Evolutionary conservation across 192 early-diverging fungal species (phyloP).

Genomic region (Coemansia furcata): DNA sequence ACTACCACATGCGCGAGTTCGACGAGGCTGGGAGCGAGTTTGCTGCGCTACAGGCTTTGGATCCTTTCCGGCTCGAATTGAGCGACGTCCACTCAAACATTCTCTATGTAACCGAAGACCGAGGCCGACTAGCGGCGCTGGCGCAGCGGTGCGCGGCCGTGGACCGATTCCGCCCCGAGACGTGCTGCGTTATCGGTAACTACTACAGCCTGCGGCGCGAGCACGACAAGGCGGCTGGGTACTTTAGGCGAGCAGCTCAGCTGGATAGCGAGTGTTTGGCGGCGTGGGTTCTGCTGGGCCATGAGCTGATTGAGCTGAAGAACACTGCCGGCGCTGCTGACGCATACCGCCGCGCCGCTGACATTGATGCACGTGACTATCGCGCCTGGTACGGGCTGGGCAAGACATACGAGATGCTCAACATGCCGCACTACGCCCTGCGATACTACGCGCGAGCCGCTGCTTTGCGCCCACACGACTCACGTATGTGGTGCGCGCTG

Average conservation of each 20-base stretch:
- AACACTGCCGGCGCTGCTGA: slow-evolving; percentile 86
- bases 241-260: slow-evolving; percentile 81
- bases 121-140: slow-evolving; percentile 68
- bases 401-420: slow-evolving; percentile 83
- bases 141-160: slow-evolving; percentile 69
- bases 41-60: slow-evolving; percentile 61
- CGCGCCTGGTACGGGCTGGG: slow-evolving; percentile 93
- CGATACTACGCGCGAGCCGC: slow-evolving; percentile 79
- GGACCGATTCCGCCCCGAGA: slow-evolving; percentile 84
- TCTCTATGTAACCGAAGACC: slow-evolving; percentile 75
- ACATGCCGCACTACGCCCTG: slow-evolving; percentile 77
- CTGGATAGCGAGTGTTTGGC: slow-evolving; percentile 72
- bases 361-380: slow-evolving; percentile 76
- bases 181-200: slow-evolving; percentile 83
- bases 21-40: slow-evolving; percentile 68
- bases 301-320: slow-evolving; percentile 92
- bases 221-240: slow-evolving; percentile 79
- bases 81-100: slow-evolving; percentile 86
- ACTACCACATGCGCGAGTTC: slow-evolving; percentile 70
- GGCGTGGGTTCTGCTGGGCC: slow-evolving; percentile 93
- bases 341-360: slow-evolving; percentile 82
- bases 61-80: slow-evolving; percentile 80
- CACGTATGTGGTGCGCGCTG: slow-evolving; percentile 83
- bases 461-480: slow-evolving; percentile 71
- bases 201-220: slow-evolving; percentile 83